phyloP scores from a whole-genome alignment of 1,284 basidiomycete genomes.

The Apiotrichum gamsii region DNA sequence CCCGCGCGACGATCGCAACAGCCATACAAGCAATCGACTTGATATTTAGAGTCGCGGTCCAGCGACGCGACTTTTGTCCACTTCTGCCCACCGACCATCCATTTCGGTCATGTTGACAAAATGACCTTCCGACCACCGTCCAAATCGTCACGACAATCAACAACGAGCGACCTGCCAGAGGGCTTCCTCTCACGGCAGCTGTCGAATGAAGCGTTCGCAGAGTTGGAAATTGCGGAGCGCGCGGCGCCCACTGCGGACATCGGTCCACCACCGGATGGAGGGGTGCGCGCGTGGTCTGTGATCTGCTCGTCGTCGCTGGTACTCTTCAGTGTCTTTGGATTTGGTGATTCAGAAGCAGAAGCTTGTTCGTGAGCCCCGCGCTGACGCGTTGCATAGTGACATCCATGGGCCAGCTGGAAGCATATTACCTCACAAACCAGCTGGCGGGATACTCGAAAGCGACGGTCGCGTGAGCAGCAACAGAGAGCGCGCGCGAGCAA shows the following conservation, averaged over 20 bases:
- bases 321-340: constrained; percentile 37
- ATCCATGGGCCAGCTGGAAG: constrained; percentile 37
- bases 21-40: no score
- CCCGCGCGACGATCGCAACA: no score
- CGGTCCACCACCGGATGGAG: constrained; percentile 41
- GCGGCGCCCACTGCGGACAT: constrained; percentile 6
- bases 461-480: constrained; percentile 35
- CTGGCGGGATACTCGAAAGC: constrained; percentile 30
- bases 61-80: no score
- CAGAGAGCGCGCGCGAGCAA: no score
- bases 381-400: no score
- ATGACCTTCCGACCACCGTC: no score
- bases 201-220: background rate
- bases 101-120: no score
- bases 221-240: background rate
- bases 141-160: no score
- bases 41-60: no score
- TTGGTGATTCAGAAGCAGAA: constrained; percentile 24
- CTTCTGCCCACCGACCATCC: no score
- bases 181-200: background rate
- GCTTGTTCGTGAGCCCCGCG: no score
- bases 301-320: constrained; percentile 32
- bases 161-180: no score
- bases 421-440: constrained; percentile 38
- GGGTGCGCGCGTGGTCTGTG: constrained; percentile 32